Conservation (phyloP, 2,329 filamentous ascomycete genomes). For the Cytospora paraplurivora region DNA sequence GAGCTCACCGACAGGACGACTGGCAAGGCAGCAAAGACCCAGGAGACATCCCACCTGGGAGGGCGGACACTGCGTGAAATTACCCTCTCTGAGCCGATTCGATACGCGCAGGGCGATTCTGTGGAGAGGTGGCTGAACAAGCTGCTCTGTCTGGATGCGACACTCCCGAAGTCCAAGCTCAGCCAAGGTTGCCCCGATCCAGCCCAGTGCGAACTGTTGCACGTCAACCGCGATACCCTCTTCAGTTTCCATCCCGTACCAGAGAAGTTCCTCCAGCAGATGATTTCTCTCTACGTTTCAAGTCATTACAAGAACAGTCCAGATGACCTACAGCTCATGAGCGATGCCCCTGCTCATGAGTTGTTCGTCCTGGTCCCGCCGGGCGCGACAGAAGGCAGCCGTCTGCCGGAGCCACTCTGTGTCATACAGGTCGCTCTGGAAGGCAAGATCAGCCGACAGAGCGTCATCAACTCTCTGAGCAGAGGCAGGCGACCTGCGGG, state of each 20-base stretch:
- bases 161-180: conserved; percentile 75
- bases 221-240: conserved; percentile 94
- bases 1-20: conserved; percentile 77
- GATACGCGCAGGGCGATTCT: conserved; percentile 85
- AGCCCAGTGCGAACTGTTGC: conserved; percentile 84
- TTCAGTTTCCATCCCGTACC: conserved; percentile 98
- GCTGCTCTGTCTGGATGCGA: conserved; percentile 90
- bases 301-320: conserved; percentile 98
- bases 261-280: conserved; percentile 95
- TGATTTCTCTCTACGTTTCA: conserved; percentile 96
- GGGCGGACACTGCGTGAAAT: conserved; percentile 87
- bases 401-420: conserved; percentile 88
- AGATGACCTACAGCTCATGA: conserved; percentile 98
- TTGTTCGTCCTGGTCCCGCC: conserved; percentile 92
- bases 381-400: conserved; percentile 72
- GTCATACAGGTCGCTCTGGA: conserved; percentile 94
- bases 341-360: conserved; percentile 94
- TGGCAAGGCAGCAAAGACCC: conserved; percentile 69
- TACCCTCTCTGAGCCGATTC: conserved; percentile 88
- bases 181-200: conserved; percentile 86
- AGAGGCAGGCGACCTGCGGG: conserved; percentile 87
- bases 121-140: conserved; percentile 98
- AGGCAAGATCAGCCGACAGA: conserved; percentile 91
- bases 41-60: conserved; percentile 56
- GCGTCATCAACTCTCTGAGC: conserved; percentile 85